Evolutionary conservation across 2,329 filamentous ascomycete genomes (phyloP).

Genomic region (Verticillium klebahnii): DNA sequence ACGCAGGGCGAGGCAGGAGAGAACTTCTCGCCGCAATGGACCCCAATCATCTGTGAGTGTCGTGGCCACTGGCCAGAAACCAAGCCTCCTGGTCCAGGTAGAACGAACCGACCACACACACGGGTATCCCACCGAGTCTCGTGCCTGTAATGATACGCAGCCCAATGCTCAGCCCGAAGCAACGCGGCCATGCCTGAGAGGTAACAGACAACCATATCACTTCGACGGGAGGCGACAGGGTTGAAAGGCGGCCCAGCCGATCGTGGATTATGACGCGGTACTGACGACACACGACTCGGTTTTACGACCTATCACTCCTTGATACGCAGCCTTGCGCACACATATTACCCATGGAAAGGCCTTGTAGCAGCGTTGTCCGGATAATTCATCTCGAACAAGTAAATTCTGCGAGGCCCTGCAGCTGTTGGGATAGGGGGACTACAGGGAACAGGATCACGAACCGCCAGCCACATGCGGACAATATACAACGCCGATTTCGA

Average conservation of each 20-base stretch:
- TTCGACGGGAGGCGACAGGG: not conserved
- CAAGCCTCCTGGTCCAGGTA: too few relatives aligned
- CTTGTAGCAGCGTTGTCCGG: not conserved
- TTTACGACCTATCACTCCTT: not conserved
- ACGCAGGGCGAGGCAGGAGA: not conserved
- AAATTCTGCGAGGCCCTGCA: not conserved
- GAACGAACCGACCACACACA: too few relatives aligned
- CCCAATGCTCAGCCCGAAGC: not conserved
- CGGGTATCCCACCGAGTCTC: too few relatives aligned
- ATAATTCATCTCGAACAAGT: not conserved
- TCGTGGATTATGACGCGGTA: not conserved
- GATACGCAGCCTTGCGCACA: not conserved
- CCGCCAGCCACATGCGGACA: not conserved
- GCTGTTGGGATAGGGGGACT: not conserved
- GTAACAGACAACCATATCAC: not conserved
- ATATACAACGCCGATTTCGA: not conserved
- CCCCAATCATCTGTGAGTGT: too few relatives aligned
- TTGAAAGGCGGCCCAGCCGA: not conserved
- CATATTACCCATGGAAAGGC: not conserved
- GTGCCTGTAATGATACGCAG: not conserved
- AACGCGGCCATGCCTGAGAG: not conserved
- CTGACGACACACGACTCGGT: not conserved
- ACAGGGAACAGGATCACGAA: not conserved
- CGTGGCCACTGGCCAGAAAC: too few relatives aligned
- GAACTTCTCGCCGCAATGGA: too few relatives aligned